Evolutionary conservation across 2,329 filamentous ascomycete genomes (phyloP), one percentile per base, ranked within the genome.

Genomic region (Monilinia laxa): DNA sequence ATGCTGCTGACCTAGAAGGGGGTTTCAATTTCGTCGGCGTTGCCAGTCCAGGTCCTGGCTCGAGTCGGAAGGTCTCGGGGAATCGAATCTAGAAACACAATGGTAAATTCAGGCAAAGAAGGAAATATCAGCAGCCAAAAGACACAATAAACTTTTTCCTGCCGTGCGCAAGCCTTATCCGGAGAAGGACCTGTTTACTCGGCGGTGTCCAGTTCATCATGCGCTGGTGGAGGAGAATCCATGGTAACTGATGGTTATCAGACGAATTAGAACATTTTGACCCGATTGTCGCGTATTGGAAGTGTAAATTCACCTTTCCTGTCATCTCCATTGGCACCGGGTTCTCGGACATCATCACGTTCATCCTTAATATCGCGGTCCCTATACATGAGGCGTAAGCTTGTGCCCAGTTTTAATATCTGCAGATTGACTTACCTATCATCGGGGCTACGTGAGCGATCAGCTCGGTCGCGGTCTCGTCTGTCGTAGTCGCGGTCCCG

Each of bases 161-260:
- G 65, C 69, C 68, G 54, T 67, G 57, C 62, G 65, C 69, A 71
- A 68, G 70, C 71, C 69, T 67, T 70, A 64, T 59, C 67, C 68
- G 64, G 52, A 51, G 59, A 63, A 65, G 63, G 65, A 75, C 71
- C 71, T 75, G 70, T 72, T 74, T 82, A 89, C 81, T 98, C 95
- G 75, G 93, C 94, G 76, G 95, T 93, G 79, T 99, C 95, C 77
- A 98, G 86, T 77, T 99, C 95, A 78, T 99, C 95, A 76, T 97
- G 92, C 74, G 88, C 89, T 70, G 91, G 89, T 70, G 91, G 87
- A 72, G 92, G 90, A 74, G 91, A 92, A 73, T 96, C 92, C 75
- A 90, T 81, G 77, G 85, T 82, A 83, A 74, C 74, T 75, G 70
- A 75, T 69, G 38, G 57, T 56, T 64, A 74, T 74, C 68, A 75